These are phyloP conservation scores for Flaveria bidentis DNA, from an alignment of 129 eudicot genomes.

Conservation along the genomic window DNA sequence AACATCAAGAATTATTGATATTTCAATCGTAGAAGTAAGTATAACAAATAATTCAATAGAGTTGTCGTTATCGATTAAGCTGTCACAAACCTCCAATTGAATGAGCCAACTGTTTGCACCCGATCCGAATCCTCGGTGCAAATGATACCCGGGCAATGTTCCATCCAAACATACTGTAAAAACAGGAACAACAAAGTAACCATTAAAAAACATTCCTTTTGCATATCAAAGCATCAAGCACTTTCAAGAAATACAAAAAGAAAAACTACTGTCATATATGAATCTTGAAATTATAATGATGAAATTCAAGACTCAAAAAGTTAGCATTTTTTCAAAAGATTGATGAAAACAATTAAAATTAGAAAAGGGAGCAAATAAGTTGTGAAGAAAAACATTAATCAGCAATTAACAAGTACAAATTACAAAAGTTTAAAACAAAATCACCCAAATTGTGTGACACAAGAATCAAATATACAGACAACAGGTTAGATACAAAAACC, in stretches of 20 bases:
- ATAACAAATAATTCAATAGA: conserved; percentile 22
- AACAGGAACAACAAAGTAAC: conserved; percentile 15
- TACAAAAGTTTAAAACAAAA: background rate
- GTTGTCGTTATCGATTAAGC: conserved; percentile 36
- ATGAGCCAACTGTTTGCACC: conserved; percentile 98
- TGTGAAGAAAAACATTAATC: background rate
- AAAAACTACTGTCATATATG: background rate
- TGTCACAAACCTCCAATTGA: conserved; percentile 81
- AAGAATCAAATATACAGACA: conserved; percentile 18
- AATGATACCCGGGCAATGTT: conserved; percentile 90
- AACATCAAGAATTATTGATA: conserved; percentile 27
- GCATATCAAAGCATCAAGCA: background rate
- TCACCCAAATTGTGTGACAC: conserved; percentile 35
- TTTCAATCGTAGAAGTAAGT: conserved; percentile 15
- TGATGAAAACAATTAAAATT: background rate
- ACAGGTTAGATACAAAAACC: conserved; percentile 25
- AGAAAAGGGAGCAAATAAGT: background rate
- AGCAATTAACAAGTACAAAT: background rate
- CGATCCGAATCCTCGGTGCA: conserved; percentile 82
- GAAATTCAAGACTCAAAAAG: background rate
- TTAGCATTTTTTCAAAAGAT: background rate
- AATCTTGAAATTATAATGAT: background rate
- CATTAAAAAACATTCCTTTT: conserved; percentile 1
- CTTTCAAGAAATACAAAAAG: background rate
- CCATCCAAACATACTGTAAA: conserved; percentile 93